Conservation (phyloP, 768 basidiomycete genomes). For the Termitomyces sp. region DNA sequence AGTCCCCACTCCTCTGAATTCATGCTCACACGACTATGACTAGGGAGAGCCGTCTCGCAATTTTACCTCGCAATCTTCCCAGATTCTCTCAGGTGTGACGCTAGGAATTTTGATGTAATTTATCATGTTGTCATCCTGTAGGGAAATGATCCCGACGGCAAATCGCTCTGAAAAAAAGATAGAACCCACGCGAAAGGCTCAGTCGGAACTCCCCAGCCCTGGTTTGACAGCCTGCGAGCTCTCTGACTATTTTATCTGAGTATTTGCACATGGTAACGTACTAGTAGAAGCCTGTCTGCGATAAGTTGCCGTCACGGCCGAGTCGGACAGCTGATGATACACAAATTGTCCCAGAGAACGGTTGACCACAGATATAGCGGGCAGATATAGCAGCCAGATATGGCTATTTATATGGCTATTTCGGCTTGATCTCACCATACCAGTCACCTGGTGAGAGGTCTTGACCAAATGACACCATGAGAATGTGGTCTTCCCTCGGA, state of each 20-base stretch:
- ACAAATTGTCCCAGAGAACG: background rate
- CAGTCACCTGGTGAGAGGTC: background rate
- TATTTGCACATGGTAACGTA: background rate
- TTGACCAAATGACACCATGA: background rate
- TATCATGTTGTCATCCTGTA: background rate
- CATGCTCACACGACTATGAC: background rate
- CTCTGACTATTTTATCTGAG: background rate
- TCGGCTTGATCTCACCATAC: background rate
- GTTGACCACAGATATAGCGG: background rate
- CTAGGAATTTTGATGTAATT: conserved; percentile 12
- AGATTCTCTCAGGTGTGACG: conserved; percentile 1
- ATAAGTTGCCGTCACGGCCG: background rate
- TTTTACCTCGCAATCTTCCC: background rate
- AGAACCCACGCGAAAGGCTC: background rate
- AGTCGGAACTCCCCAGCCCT: background rate
- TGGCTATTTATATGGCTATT: background rate
- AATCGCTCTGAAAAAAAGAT: background rate
- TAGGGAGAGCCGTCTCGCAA: background rate
- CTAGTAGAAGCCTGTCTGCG: background rate
- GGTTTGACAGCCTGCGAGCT: background rate
- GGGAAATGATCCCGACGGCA: background rate
- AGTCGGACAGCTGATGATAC: background rate
- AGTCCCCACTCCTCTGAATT: background rate
- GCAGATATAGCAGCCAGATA: too few relatives aligned
- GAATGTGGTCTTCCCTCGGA: background rate